Conservation (phyloP, 257 asterid species). For the Solanum tarijense region DNA sequence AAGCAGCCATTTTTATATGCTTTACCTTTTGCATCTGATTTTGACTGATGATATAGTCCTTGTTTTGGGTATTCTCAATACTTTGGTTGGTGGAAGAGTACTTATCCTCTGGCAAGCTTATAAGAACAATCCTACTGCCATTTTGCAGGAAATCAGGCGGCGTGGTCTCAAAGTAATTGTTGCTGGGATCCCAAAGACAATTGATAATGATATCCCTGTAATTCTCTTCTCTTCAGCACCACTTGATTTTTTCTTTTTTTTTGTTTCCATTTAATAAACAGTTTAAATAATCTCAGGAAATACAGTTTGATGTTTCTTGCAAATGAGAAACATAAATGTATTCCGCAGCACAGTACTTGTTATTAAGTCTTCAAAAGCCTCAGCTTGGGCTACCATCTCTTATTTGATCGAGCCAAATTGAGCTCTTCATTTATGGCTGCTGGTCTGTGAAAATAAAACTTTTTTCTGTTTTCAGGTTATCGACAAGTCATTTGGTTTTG, state of each 20-base stretch:
- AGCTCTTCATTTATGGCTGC: background rate
- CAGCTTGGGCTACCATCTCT: background rate
- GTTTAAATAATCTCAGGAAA: background rate
- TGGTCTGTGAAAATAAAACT: background rate
- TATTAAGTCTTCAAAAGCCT: background rate
- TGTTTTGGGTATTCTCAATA: background rate
- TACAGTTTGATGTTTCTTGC: background rate
- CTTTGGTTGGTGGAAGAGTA: background rate
- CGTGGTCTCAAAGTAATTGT: constrained; percentile 84
- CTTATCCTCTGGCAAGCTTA: background rate
- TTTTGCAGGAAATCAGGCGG: constrained; percentile 67
- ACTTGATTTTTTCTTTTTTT: background rate
- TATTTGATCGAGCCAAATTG: background rate
- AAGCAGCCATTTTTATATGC: background rate
- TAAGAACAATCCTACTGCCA: background rate
- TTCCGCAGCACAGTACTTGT: background rate
- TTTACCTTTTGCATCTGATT: background rate
- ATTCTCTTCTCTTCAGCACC: constrained; percentile 5
- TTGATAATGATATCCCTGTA: constrained; percentile 96
- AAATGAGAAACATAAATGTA: background rate
- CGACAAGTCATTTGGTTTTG: constrained; percentile 73
- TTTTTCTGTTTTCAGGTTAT: constrained; percentile 38
- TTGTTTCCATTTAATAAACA: background rate
- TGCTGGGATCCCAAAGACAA: constrained; percentile 92
- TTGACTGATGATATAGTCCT: background rate